phyloP scores from a whole-genome alignment of 1,139 yeast genomes.

The Debaryomyces psychrophilus region DNA sequence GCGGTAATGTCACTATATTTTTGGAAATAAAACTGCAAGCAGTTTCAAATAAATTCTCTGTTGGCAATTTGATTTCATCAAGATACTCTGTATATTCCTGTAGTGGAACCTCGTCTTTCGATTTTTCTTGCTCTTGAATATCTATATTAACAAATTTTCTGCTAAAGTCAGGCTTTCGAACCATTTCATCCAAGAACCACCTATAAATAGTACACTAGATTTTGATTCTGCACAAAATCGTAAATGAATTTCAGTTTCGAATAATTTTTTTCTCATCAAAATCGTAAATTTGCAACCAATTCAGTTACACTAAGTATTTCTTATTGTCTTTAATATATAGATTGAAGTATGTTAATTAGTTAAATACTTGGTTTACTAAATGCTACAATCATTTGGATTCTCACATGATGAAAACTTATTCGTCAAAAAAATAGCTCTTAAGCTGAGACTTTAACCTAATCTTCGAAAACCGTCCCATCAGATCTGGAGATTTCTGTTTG shows the following conservation, averaged over 20 bases:
- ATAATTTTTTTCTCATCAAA: slow-evolving; percentile 26
- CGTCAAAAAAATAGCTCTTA: too few species aligned
- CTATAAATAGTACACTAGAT: slow-evolving; percentile 29
- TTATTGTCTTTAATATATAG: too few species aligned
- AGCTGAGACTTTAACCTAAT: too few species aligned
- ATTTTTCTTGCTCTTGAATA: background rate
- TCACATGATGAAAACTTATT: too few species aligned
- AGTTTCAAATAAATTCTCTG: slow-evolving; percentile 31
- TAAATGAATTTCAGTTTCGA: slow-evolving; percentile 20
- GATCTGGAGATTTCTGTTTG: too few species aligned
- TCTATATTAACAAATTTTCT: background rate
- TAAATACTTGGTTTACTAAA: too few species aligned
- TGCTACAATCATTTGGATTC: too few species aligned
- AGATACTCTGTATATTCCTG: background rate
- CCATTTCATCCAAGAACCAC: slow-evolving; percentile 17
- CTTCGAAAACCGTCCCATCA: too few species aligned
- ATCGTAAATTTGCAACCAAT: too few species aligned
- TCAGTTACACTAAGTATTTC: too few species aligned
- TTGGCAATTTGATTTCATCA: slow-evolving; percentile 13
- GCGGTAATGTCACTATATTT: slow-evolving; percentile 29
- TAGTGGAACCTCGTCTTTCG: background rate
- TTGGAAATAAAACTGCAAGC: slow-evolving; percentile 22
- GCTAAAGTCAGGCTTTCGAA: background rate
- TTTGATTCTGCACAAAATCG: slow-evolving; percentile 26
- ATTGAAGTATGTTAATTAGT: too few species aligned